A percentile compares a stretch with the other conserved stretches of the same genome.
phyloP scores from a whole-genome alignment of 805 yeast species.

The Metschnikowia borealis region DNA sequence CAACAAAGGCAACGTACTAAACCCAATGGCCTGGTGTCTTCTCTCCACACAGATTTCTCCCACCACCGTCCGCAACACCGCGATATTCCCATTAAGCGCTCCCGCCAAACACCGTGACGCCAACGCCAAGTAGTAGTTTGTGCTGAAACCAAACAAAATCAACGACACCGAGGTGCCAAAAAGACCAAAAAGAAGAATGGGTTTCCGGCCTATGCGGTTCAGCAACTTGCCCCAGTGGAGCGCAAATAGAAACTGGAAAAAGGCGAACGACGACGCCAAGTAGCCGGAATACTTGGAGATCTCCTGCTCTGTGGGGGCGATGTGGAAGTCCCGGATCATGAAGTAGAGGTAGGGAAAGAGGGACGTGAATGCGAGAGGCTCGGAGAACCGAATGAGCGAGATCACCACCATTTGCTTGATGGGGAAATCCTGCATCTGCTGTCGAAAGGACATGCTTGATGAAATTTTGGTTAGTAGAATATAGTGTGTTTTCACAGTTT shows the following conservation, averaged over 20 bases:
- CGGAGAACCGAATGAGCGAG: conserved; percentile 49
- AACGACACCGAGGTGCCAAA: conserved; percentile 48
- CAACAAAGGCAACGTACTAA: conserved; percentile 56
- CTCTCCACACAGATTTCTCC: conserved; percentile 58
- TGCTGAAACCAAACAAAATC: conserved; percentile 51
- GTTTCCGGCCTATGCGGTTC: conserved; percentile 55
- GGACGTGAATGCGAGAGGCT: conserved; percentile 62
- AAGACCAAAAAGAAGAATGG: conserved; percentile 48
- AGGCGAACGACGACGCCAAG: conserved; percentile 56
- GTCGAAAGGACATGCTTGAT: conserved; percentile 33
- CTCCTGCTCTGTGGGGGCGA: conserved; percentile 45
- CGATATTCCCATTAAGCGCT: conserved; percentile 58
- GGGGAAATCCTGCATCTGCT: conserved; percentile 57
- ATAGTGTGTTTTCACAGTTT: no score
- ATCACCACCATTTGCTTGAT: conserved; percentile 43
- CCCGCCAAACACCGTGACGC: conserved; percentile 54
- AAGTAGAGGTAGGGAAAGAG: conserved; percentile 61
- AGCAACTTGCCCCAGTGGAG: conserved; percentile 58
- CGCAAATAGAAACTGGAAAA: conserved; percentile 54
- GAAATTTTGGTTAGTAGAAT: background rate
- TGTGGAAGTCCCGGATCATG: conserved; percentile 56
- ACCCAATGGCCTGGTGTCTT: conserved; percentile 59
- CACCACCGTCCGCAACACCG: conserved; percentile 57
- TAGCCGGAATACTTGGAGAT: conserved; percentile 61
- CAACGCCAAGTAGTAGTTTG: conserved; percentile 49